A percentile compares a stretch with the other conserved stretches of the same genome.
phyloP scores from a whole-genome alignment of 352 stramenopile species.

The Pythium phragmiticola region DNA sequence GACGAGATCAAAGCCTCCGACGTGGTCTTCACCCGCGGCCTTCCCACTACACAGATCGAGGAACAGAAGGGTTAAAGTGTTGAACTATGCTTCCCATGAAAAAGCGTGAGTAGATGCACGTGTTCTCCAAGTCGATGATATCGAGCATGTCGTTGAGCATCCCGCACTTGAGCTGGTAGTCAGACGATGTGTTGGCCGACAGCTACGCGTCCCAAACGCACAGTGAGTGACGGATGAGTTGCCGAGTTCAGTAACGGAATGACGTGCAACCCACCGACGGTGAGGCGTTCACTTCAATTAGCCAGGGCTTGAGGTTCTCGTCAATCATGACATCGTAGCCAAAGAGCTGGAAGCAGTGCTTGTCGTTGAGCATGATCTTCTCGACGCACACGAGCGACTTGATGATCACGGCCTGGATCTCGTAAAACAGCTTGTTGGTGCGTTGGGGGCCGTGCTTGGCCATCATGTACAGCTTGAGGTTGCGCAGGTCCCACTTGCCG shows the following conservation, averaged over 20 bases:
- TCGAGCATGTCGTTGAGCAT: slow-evolving; percentile 95
- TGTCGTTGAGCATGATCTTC: slow-evolving; percentile 95
- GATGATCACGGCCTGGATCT: slow-evolving; percentile 91
- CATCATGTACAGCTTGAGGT: slow-evolving; percentile 92
- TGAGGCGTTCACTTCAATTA: slow-evolving; percentile 93
- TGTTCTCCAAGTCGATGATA: slow-evolving; percentile 92
- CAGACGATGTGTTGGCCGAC: slow-evolving; percentile 88
- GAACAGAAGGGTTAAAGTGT: too few species aligned
- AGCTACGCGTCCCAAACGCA: slow-evolving; percentile 39
- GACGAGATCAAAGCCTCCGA: slow-evolving; percentile 80
- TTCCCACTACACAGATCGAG: slow-evolving; percentile 17
- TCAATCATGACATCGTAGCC: slow-evolving; percentile 94
- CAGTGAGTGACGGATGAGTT: slow-evolving; percentile 26
- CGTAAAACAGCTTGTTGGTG: slow-evolving; percentile 86
- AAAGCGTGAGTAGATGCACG: slow-evolving; percentile 26
- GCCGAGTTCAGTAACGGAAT: too few species aligned
- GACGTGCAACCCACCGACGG: slow-evolving; percentile 55
- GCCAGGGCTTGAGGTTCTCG: slow-evolving; percentile 89
- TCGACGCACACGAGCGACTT: slow-evolving; percentile 87
- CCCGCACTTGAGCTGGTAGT: slow-evolving; percentile 93
- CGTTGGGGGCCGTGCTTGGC: slow-evolving; percentile 77
- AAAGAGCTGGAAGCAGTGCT: slow-evolving; percentile 96
- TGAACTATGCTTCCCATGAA: neutral
- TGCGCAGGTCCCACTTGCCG: slow-evolving; percentile 91
- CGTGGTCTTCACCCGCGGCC: slow-evolving; percentile 44